Percentiles rank a stretch among this genome's conserved stretches.
Conservation (phyloP, 1,139 yeast species). For the Tardiomyces blankii region DNA sequence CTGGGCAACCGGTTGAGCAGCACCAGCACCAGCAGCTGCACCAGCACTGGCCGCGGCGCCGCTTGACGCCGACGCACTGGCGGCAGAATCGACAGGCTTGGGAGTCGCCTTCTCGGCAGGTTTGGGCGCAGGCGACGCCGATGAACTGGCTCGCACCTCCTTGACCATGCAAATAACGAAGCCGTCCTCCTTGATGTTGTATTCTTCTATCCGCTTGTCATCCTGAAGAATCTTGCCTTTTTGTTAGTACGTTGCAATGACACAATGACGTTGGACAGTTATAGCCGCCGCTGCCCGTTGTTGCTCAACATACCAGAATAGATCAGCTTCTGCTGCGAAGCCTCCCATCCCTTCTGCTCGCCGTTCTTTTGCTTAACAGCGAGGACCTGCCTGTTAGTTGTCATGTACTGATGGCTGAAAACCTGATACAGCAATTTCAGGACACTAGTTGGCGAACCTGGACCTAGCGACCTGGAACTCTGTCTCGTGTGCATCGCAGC, state of each 20-base stretch:
- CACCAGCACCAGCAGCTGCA: slow-evolving; percentile 7
- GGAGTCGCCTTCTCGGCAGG: slow-evolving; percentile 1
- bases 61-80: slow-evolving; percentile 4
- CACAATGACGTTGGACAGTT: too few relatives aligned
- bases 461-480: too few relatives aligned
- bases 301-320: slow-evolving; percentile 35
- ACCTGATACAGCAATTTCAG: too few relatives aligned
- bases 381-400: slow-evolving; percentile 23
- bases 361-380: slow-evolving; percentile 67
- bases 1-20: slow-evolving; percentile 2
- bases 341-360: slow-evolving; percentile 56
- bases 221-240: slow-evolving; percentile 63
- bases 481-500: too few relatives aligned
- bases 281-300: not conserved
- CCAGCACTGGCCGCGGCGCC: slow-evolving; percentile 4
- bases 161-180: slow-evolving; percentile 77
- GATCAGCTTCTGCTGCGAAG: slow-evolving; percentile 70
- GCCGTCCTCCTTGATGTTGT: slow-evolving; percentile 66
- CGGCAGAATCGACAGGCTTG: slow-evolving; percentile 6
- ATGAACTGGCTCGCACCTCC: not conserved
- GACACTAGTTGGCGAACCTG: too few relatives aligned
- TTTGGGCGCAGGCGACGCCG: slow-evolving; percentile 18
- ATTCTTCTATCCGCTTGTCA: slow-evolving; percentile 57
- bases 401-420: too few relatives aligned
- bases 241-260: not conserved